These are phyloP conservation scores for Xylaria sp. DNA, from an alignment of 2,329 filamentous ascomycete species.

Conservation along the genomic window DNA sequence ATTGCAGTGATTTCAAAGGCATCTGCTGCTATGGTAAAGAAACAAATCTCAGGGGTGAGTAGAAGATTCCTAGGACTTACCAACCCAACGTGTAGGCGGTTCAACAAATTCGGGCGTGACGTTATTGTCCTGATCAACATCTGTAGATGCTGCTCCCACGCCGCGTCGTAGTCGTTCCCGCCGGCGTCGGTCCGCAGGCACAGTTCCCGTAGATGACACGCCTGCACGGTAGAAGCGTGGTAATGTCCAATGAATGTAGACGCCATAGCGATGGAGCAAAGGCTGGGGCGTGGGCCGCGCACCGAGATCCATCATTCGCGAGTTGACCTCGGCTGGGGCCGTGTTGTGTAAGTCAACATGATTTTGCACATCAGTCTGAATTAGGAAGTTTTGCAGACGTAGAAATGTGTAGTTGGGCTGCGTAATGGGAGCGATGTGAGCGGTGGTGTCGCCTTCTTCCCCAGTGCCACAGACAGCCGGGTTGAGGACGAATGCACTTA, in stretches of 20 bases:
- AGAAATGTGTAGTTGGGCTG: slow-evolving; percentile 60
- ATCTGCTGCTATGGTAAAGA: too few relatives aligned
- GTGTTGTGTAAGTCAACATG: slow-evolving; percentile 49
- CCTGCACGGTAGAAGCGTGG: slow-evolving; percentile 52
- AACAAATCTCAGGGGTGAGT: too few relatives aligned
- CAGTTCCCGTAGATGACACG: not conserved
- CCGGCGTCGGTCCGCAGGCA: not conserved
- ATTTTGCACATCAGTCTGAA: slow-evolving; percentile 53
- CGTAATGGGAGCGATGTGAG: slow-evolving; percentile 53
- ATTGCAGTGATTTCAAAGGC: too few relatives aligned
- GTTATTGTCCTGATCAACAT: not conserved
- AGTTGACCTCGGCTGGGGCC: slow-evolving; percentile 47
- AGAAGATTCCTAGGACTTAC: too few relatives aligned
- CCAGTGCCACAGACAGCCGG: slow-evolving; percentile 42
- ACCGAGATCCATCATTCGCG: slow-evolving; percentile 53
- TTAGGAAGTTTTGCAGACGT: slow-evolving; percentile 50
- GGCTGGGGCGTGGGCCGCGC: slow-evolving; percentile 42
- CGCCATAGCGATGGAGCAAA: slow-evolving; percentile 54
- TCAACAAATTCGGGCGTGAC: slow-evolving; percentile 16
- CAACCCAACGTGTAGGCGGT: not conserved
- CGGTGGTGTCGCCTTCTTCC: slow-evolving; percentile 35
- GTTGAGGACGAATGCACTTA: slow-evolving; percentile 49
- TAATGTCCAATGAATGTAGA: slow-evolving; percentile 57
- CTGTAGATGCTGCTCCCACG: not conserved
- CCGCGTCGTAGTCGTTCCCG: slow-evolving; percentile 4